Evolutionary conservation across 352 stramenopile genomes (phyloP).

Genomic region (Phytophthora colocasiae): DNA sequence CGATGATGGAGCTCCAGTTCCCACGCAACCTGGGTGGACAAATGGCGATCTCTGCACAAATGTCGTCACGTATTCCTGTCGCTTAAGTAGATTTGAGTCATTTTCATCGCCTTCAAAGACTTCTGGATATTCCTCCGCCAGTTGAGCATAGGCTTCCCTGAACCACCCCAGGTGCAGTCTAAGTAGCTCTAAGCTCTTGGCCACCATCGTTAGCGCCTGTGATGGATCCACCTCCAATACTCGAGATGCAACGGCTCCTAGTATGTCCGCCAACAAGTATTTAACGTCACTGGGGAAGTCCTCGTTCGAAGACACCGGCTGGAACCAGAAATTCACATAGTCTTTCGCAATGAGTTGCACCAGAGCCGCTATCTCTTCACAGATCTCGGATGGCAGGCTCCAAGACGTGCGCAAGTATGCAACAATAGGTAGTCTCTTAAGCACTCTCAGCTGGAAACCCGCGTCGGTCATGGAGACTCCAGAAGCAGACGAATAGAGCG

Average conservation of each 20-base stretch:
- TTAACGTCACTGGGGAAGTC: slow-evolving; percentile 73
- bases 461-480: slow-evolving; percentile 41
- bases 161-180: slow-evolving; percentile 84
- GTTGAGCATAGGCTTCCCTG: slow-evolving; percentile 72
- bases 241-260: slow-evolving; percentile 61
- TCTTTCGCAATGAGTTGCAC: slow-evolving; percentile 58
- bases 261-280: slow-evolving; percentile 69
- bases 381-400: slow-evolving; percentile 60
- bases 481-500: not conserved
- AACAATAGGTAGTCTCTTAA: slow-evolving; percentile 68
- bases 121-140: slow-evolving; percentile 63
- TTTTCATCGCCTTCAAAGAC: slow-evolving; percentile 66
- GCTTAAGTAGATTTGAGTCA: slow-evolving; percentile 55
- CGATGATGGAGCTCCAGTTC: slow-evolving; percentile 9
- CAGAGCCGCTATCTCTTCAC: slow-evolving; percentile 67
- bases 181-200: slow-evolving; percentile 71
- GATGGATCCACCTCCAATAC: slow-evolving; percentile 76
- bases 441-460: slow-evolving; percentile 59
- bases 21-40: slow-evolving; percentile 71
- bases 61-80: slow-evolving; percentile 62
- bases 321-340: slow-evolving; percentile 77
- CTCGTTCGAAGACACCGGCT: slow-evolving; percentile 66
- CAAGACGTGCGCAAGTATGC: slow-evolving; percentile 69
- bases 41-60: slow-evolving; percentile 71
- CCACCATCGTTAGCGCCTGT: slow-evolving; percentile 65